Percentiles rank a stretch among this genome's conserved stretches.
phyloP scores from a whole-genome alignment of 129 eudicot genomes.

The Arctium minus region DNA sequence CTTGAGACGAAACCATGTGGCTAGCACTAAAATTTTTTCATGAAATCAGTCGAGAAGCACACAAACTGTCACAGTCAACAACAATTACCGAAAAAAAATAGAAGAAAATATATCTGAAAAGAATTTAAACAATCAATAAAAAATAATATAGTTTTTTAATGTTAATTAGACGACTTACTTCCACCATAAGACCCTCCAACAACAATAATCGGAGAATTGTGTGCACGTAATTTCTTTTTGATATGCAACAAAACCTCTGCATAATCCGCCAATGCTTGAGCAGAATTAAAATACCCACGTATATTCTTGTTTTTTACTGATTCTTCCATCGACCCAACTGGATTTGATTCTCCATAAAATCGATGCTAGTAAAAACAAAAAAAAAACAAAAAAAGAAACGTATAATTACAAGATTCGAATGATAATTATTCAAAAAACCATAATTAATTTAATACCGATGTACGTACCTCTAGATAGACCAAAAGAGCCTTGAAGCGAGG shows the following conservation, averaged over 20 bases:
- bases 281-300: constrained; percentile 78
- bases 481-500: constrained; percentile 59
- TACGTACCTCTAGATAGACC: constrained; percentile 64
- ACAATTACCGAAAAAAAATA: neutral
- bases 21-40: constrained; percentile 54
- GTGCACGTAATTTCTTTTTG: constrained; percentile 44
- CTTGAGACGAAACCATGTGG: constrained; percentile 82
- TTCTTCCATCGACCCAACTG: constrained; percentile 50
- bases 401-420: neutral
- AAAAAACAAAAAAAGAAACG: neutral
- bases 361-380: constrained; percentile 29
- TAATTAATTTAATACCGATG: constrained; percentile 27
- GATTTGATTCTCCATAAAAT: constrained; percentile 62
- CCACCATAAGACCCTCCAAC: constrained; percentile 93
- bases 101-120: neutral
- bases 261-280: constrained; percentile 89
- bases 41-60: neutral
- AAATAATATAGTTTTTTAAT: neutral
- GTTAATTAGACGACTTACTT: constrained; percentile 41
- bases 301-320: constrained; percentile 40
- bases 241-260: constrained; percentile 60
- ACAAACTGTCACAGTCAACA: neutral
- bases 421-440: neutral
- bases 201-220: constrained; percentile 60
- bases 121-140: neutral